phyloP scores from a whole-genome alignment of 2,329 filamentous ascomycete genomes.

The Dactylellina leptospora region DNA sequence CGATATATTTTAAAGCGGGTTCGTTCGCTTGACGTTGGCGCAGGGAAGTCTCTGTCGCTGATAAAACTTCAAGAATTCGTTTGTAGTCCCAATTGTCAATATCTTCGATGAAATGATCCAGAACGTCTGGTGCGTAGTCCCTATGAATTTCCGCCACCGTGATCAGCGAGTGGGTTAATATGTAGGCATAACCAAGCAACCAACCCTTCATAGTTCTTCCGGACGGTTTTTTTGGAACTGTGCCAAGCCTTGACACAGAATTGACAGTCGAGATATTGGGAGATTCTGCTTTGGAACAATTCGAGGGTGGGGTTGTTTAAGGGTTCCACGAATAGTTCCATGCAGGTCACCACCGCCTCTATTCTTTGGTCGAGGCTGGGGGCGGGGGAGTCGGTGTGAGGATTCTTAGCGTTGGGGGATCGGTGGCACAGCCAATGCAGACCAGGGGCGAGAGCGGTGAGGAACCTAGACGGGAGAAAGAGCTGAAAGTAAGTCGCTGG shows the following conservation, averaged over 20 bases:
- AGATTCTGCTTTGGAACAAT: constrained; percentile 55
- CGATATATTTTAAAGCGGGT: constrained; percentile 32
- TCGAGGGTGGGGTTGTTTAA: constrained; percentile 55
- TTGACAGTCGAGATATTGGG: constrained; percentile 55
- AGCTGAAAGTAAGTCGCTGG: neutral
- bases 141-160: constrained; percentile 23
- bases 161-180: constrained; percentile 7
- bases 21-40: constrained; percentile 16
- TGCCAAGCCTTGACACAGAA: constrained; percentile 56
- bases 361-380: constrained; percentile 49
- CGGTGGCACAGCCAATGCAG: constrained; percentile 57
- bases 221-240: constrained; percentile 54
- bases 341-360: constrained; percentile 54
- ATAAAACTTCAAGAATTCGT: constrained; percentile 30
- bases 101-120: constrained; percentile 45
- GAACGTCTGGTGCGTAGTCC: constrained; percentile 39
- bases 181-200: neutral
- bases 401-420: constrained; percentile 40
- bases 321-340: constrained; percentile 55
- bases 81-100: constrained; percentile 47
- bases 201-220: constrained; percentile 55
- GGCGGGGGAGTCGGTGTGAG: constrained; percentile 9
- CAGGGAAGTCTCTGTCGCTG: constrained; percentile 21
- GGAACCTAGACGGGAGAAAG: constrained; percentile 17
- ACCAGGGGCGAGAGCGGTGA: constrained; percentile 55